Conservation (phyloP, 2,329 filamentous ascomycete species). For the Camillea tinctor region DNA sequence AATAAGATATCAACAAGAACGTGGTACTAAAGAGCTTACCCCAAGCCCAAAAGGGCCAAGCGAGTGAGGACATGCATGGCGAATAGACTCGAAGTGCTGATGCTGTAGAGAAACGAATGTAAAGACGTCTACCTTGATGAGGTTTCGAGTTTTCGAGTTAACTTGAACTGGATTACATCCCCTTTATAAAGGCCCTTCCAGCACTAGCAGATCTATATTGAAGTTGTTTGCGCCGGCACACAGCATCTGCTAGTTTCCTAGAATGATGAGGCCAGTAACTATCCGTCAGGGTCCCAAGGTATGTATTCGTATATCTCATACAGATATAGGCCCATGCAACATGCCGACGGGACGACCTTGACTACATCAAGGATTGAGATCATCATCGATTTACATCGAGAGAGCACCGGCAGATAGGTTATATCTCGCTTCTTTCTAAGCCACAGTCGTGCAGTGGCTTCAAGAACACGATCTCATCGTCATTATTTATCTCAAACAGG, state of each 20-base stretch:
- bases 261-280: slow-evolving; percentile 6
- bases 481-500: slow-evolving; percentile 14
- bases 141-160: not conserved
- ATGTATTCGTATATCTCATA: slow-evolving; percentile 16
- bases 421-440: slow-evolving; percentile 7
- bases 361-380: slow-evolving; percentile 11
- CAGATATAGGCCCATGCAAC: slow-evolving; percentile 22
- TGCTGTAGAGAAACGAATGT: slow-evolving; percentile 26
- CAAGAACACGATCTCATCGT: slow-evolving; percentile 10
- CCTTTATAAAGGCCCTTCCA: slow-evolving; percentile 17
- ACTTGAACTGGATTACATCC: slow-evolving; percentile 1
- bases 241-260: slow-evolving; percentile 7
- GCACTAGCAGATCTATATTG: not conserved
- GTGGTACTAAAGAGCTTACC: slow-evolving; percentile 17
- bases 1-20: slow-evolving; percentile 10
- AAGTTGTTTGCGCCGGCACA: slow-evolving; percentile 11
- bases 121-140: slow-evolving; percentile 6
- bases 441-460: slow-evolving; percentile 13
- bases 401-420: slow-evolving; percentile 5
- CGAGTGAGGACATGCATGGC: slow-evolving; percentile 24
- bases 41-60: slow-evolving; percentile 26
- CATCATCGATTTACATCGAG: slow-evolving; percentile 16
- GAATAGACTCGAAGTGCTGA: slow-evolving; percentile 7
- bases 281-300: slow-evolving; percentile 5
- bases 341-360: slow-evolving; percentile 22